These are phyloP conservation scores for Leptomonas seymouri DNA, from an alignment of 208 protist species.

Conservation along the genomic window DNA sequence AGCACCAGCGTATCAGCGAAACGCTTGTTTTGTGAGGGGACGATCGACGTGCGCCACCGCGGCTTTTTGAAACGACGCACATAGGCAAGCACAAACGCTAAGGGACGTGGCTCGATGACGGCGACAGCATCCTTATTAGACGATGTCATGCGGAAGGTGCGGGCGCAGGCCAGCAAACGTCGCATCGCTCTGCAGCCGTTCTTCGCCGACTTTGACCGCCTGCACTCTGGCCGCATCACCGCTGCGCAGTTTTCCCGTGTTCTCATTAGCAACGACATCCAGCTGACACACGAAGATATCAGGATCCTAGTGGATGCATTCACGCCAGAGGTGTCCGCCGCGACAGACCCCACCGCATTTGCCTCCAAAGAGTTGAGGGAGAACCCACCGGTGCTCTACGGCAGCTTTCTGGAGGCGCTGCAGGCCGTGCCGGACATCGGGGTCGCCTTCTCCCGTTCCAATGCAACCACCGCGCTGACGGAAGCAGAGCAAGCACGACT, in stretches of 20 bases:
- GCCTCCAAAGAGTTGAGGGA: slow-evolving; percentile 1
- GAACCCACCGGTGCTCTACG: slow-evolving; percentile 47
- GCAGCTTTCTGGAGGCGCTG: slow-evolving; percentile 49
- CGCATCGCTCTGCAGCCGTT: slow-evolving; percentile 79
- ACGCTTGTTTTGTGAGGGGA: too few relatives aligned
- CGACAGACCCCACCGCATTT: not conserved
- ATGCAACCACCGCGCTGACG: slow-evolving; percentile 32
- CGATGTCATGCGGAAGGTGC: slow-evolving; percentile 46
- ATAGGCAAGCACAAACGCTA: not conserved
- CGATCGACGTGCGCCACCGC: too few relatives aligned
- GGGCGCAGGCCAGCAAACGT: slow-evolving; percentile 55
- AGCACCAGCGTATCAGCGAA: too few relatives aligned
- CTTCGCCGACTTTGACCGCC: slow-evolving; percentile 87
- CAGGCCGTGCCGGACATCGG: slow-evolving; percentile 31
- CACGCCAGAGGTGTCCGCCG: slow-evolving; percentile 4
- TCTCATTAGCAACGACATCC: slow-evolving; percentile 56
- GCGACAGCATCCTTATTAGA: slow-evolving; percentile 6
- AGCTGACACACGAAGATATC: slow-evolving; percentile 54
- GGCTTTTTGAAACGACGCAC: too few relatives aligned
- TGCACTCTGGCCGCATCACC: slow-evolving; percentile 79
- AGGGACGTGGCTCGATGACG: slow-evolving; percentile 1
- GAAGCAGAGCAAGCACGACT: slow-evolving; percentile 54
- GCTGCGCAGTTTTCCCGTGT: slow-evolving; percentile 74
- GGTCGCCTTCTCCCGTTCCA: slow-evolving; percentile 21
- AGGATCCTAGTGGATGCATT: slow-evolving; percentile 42